Conservation (phyloP, 179 eudicot species). For the Beta macrorhiza region DNA sequence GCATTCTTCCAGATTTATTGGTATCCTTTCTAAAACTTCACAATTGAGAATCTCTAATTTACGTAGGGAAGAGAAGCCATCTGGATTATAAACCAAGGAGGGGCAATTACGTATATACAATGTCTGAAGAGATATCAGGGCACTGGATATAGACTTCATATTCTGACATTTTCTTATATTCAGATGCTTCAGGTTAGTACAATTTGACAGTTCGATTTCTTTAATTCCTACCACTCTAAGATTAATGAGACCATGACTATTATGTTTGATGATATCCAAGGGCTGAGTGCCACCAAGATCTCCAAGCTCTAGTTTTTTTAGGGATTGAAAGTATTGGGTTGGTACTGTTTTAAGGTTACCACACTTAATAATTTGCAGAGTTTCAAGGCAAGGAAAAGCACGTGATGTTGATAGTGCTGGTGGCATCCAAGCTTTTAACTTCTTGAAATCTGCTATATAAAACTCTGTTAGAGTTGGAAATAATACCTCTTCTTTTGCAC, state of each 20-base stretch:
- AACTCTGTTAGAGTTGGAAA: neutral
- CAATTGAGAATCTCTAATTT: no score
- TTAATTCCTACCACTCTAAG: no score
- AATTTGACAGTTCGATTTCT: no score
- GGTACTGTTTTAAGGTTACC: neutral
- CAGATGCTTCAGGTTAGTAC: no score
- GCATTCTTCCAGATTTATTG: no score
- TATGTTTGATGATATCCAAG: neutral
- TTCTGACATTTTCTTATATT: no score
- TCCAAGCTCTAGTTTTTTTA: neutral
- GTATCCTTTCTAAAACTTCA: no score
- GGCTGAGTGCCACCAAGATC: neutral
- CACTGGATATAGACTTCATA: no score
- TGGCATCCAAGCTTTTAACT: slow-evolving; percentile 6
- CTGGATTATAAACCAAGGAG: no score
- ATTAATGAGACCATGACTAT: neutral
- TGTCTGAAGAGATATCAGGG: no score
- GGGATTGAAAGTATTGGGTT: neutral
- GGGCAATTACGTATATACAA: no score
- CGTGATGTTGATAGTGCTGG: neutral
- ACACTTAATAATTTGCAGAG: neutral
- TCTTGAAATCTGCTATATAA: neutral
- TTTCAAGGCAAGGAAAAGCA: slow-evolving; percentile 19
- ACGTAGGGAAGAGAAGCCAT: no score
- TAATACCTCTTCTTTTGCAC: neutral